Evolutionary conservation across 2,329 filamentous ascomycete species (phyloP).

Genomic region (Pseudogymnoascus sp.): DNA sequence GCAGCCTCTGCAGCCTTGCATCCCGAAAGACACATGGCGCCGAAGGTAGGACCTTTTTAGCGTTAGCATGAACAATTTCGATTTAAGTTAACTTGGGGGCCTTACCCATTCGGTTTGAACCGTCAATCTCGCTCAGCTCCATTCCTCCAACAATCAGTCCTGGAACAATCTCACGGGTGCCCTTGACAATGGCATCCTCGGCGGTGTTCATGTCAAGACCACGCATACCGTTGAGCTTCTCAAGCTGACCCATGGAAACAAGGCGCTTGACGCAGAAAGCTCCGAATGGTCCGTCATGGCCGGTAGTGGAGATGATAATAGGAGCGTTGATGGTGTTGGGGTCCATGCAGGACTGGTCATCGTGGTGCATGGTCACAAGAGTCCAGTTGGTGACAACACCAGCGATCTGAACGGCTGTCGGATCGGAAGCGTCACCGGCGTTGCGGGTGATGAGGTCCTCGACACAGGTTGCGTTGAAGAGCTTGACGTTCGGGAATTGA

Average conservation of each 20-base stretch:
- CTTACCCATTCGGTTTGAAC: conserved; percentile 77
- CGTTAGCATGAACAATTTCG: no score
- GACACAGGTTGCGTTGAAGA: conserved; percentile 90
- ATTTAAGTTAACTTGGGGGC: background rate
- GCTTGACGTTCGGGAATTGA: conserved; percentile 81
- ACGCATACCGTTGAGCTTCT: conserved; percentile 84
- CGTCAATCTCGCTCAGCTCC: conserved; percentile 86
- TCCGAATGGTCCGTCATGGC: conserved; percentile 84
- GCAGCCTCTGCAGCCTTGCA: conserved; percentile 90
- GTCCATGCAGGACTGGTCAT: conserved; percentile 93
- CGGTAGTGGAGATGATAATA: conserved; percentile 79
- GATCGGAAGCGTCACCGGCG: conserved; percentile 33
- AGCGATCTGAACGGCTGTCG: conserved; percentile 59
- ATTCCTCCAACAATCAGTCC: conserved; percentile 91
- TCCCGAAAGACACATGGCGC: conserved; percentile 79
- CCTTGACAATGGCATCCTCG: conserved; percentile 89
- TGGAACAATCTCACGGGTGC: conserved; percentile 78
- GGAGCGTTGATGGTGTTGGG: conserved; percentile 95
- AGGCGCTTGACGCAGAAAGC: conserved; percentile 88
- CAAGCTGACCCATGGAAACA: conserved; percentile 76
- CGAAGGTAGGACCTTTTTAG: conserved; percentile 60
- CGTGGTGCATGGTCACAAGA: conserved; percentile 77
- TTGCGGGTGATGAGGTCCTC: conserved; percentile 84
- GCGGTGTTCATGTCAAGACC: conserved; percentile 87
- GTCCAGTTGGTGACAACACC: conserved; percentile 97